Base-by-base conservation (phyloP, 2,329 filamentous ascomycete species). In the Volutella citrinella region DNA sequence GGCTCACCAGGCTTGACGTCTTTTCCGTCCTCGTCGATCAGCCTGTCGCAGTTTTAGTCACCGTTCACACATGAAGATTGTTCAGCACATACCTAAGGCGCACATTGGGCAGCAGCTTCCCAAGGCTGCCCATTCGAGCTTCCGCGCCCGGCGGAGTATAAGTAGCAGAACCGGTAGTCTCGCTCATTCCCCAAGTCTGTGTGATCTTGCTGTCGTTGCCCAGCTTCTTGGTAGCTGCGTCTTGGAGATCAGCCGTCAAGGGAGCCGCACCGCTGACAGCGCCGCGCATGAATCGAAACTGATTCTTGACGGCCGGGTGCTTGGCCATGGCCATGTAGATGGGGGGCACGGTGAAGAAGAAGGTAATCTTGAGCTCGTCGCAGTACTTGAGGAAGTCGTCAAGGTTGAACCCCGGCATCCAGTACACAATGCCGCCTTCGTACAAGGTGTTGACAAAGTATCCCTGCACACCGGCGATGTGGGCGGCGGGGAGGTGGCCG, bases 401-500 rank as follows among this genome's bases (percentile, higher is more conserved):
- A 38, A 78, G 76, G 40, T 77, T 68, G 52, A 82, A 83, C 24
- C 63, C 66, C 5, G 68, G 61, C 78, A 83, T 82, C 78, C 78
- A 82, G 62, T 76, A 82, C 4, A 75, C 64, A 1, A 62, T 56
- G 4, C 66, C 66, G 19, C 65, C 71, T 22, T 65, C 54, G 38
- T 67, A 70, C 9, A 58, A 51, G 1, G 54, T 49, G 25, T 63
- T 61, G 28, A 69, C 45, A 10, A 72, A 57, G 40, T 70, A 70
- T n/a, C 59, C 55, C 34, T 65, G 61, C 3, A 70, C 42, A 5
- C 68, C 69, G 5, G 69, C 68, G 18, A 72, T 65, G 47, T 73
- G 69, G 2, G 67, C 66, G 2, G 63, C 57, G 0, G 69, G 69
- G 1, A 72, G 48, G 41, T 72, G 69, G 2, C 56, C 68, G 3